phyloP scores from a whole-genome alignment of 2,329 filamentous ascomycete genomes.

The Trematosphaeria pertusa region DNA sequence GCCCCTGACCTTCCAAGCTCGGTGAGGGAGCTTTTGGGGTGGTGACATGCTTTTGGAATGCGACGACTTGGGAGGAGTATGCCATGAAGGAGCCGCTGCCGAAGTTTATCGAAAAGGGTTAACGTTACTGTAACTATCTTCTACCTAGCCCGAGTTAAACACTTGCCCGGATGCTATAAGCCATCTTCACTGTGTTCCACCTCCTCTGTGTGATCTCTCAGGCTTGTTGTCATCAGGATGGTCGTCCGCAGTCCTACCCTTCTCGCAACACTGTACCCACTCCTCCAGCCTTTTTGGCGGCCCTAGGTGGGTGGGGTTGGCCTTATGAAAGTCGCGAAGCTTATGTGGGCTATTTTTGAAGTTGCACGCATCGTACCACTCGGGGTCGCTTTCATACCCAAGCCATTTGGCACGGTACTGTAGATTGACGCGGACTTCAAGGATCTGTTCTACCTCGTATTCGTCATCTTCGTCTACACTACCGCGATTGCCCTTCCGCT shows the following conservation, averaged over 20 bases:
- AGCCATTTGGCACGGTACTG: conserved; percentile 17
- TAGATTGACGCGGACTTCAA: conserved; percentile 12
- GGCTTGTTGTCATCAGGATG: conserved; percentile 12
- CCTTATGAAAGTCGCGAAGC: conserved; percentile 12
- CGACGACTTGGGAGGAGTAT: too few species aligned
- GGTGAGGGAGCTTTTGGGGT: too few species aligned
- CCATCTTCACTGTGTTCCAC: too few species aligned
- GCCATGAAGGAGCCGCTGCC: too few species aligned
- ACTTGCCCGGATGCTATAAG: too few species aligned
- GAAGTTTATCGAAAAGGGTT: too few species aligned
- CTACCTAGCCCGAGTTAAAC: too few species aligned
- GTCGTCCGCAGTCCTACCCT: conserved; percentile 6
- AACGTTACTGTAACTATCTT: too few species aligned
- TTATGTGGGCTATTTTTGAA: too few species aligned
- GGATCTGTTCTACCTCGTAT: conserved; percentile 11
- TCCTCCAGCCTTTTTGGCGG: conserved; percentile 11
- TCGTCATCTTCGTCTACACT: conserved; percentile 9
- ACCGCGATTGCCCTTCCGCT: conserved; percentile 4
- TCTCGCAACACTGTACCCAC: conserved; percentile 11
- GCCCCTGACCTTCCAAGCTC: too few species aligned
- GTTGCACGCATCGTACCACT: conserved; percentile 17
- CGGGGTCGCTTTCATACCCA: conserved; percentile 11
- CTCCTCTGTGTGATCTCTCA: too few species aligned
- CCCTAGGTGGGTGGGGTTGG: conserved; percentile 7
- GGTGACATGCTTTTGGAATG: too few species aligned